Base-by-base conservation (phyloP, 192 early-diverging fungal genomes). In the Backusella circina region DNA sequence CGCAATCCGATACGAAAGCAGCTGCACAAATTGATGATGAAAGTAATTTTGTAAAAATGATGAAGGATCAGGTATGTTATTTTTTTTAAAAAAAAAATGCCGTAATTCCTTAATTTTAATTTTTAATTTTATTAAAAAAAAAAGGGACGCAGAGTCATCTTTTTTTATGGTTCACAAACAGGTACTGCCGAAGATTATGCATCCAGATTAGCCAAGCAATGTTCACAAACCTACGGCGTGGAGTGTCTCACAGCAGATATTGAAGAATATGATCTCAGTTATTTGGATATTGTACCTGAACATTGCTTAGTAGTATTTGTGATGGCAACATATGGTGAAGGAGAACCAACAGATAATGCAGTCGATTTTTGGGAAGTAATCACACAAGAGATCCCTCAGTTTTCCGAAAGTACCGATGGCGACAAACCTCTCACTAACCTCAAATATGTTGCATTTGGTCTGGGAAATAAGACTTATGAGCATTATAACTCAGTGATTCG, bases 111-210 rank as follows among this genome's bases (percentile, higher is more conserved):
- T n/a, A 8, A 38, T 57, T 16, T 7, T 47, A 30, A 35, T 67
- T n/a, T 13, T 47, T 72, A 75, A 12, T 41, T 74, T 57, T 23
- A 57, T 72, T n/a, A 47, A 61, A 51, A 51, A 8, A 51, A 28
- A 61, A 28, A 88, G 87, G 87, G 86, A 71, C 90, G 92, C 70
- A 88, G 92, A 65, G 88, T 95, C 32, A 88, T 96, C 39, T 81
- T 96, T 35, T 95, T 99, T 77, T 99, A 95, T 75, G 98, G 98
- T 50, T 97, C 96, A 28, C 98, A 99, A 86, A 99, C 98, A 15
- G 98, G 98, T 64, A 99, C 96, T 9, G 96, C 96, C 57, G 98
- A 99, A 85, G 98, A 99, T 79, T 95, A 97, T 84, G 97, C 98
- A 65, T 85, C 86, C n/a, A 93, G 96, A 36, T 77, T 97, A 68